phyloP scores from a whole-genome alignment of 2,329 filamentous ascomycete species.

The Ambrosiella beaveri region DNA sequence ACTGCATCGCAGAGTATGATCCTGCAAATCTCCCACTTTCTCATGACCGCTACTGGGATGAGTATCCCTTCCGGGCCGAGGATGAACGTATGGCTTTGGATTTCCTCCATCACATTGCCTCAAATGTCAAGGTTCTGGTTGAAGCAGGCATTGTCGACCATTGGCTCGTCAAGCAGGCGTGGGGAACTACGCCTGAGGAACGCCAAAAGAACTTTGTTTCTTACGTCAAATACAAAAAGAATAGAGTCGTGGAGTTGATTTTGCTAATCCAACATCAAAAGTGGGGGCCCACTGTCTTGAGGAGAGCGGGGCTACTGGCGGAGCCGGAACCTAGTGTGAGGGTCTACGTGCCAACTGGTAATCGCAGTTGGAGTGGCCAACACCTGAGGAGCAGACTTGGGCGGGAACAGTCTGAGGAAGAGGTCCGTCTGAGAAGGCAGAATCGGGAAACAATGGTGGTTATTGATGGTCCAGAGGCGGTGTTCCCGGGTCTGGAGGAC shows the following conservation, averaged over 20 bases:
- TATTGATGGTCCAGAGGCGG: conserved; percentile 44
- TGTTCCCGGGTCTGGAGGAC: neutral
- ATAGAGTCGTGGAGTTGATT: conserved; percentile 32
- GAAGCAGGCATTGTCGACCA: conserved; percentile 50
- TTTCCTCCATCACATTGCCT: conserved; percentile 40
- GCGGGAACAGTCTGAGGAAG: conserved; percentile 41
- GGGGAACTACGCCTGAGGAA: conserved; percentile 39
- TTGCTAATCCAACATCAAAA: conserved; percentile 30
- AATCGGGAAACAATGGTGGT: conserved; percentile 81
- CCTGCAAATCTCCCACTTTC: conserved; percentile 32
- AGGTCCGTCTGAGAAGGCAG: conserved; percentile 56
- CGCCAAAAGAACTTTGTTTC: conserved; percentile 34
- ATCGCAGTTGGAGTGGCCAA: conserved; percentile 14
- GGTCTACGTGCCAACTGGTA: neutral
- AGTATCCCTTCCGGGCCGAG: conserved; percentile 44
- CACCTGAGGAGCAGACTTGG: conserved; percentile 16
- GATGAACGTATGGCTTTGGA: conserved; percentile 42
- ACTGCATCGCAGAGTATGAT: conserved; percentile 29
- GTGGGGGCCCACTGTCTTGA: conserved; percentile 34
- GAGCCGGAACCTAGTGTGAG: neutral
- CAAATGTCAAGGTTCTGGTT: conserved; percentile 35
- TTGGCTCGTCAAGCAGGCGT: conserved; percentile 59
- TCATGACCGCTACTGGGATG: conserved; percentile 40
- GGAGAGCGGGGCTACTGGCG: conserved; percentile 28
- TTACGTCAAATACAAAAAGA: conserved; percentile 29